Conservation (phyloP, 2,329 filamentous ascomycete genomes). For the Colletotrichum sp. region DNA sequence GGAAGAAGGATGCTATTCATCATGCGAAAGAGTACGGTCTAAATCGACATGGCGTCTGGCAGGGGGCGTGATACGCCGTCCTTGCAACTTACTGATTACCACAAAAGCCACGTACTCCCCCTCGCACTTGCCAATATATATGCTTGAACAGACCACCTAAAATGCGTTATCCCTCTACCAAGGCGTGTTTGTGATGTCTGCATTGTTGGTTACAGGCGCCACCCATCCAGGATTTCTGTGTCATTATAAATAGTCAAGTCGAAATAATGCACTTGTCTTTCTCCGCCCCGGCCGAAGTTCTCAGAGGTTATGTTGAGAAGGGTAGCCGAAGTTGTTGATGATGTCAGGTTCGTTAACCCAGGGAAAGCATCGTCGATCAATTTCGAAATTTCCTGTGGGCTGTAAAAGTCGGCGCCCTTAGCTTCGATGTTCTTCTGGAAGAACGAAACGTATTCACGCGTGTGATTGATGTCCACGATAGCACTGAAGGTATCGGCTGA, state of each 20-base stretch:
- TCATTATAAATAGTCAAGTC: neutral
- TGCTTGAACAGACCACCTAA: neutral
- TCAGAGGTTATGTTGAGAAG: constrained; percentile 9
- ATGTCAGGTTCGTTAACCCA: neutral
- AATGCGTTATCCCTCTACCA: neutral
- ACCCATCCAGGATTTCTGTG: neutral
- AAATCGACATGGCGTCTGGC: neutral
- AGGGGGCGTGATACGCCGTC: neutral
- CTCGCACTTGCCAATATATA: neutral
- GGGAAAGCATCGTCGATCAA: neutral
- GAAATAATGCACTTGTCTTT: neutral
- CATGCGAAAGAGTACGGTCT: neutral
- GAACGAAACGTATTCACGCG: constrained; percentile 1
- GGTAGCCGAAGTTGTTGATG: neutral
- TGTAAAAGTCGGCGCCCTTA: neutral
- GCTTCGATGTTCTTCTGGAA: constrained; percentile 13
- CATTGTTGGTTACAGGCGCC: neutral
- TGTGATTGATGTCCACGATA: neutral
- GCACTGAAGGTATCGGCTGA: neutral
- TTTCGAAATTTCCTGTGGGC: neutral
- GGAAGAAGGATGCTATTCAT: neutral
- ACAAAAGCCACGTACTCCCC: neutral
- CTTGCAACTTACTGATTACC: neutral
- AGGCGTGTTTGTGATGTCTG: neutral
- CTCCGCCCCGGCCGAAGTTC: constrained; percentile 5